Evolutionary conservation across 805 yeast species (phyloP).

Genomic region (Saturnispora halmiae): DNA sequence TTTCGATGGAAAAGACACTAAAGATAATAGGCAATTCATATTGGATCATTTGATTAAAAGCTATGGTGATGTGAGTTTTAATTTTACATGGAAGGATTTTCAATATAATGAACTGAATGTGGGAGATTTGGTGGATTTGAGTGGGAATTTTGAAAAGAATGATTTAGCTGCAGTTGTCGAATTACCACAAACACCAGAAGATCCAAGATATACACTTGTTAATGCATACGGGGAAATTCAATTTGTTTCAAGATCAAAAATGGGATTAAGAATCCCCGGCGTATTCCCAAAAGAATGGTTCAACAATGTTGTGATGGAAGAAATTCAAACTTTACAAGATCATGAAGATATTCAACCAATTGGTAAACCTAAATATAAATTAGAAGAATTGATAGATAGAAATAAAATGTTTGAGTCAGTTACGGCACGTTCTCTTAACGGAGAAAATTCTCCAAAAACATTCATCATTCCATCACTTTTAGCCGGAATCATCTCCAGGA

Average conservation of each 20-base stretch:
- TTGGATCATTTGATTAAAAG: slow-evolving; percentile 12
- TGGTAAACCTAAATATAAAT: slow-evolving; percentile 28
- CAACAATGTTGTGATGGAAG: slow-evolving; percentile 23
- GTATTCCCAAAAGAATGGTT: slow-evolving; percentile 37
- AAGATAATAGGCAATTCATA: slow-evolving; percentile 12
- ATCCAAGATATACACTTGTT: slow-evolving; percentile 49
- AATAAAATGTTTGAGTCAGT: slow-evolving; percentile 24
- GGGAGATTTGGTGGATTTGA: slow-evolving; percentile 58
- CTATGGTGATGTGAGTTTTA: slow-evolving; percentile 15
- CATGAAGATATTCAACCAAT: slow-evolving; percentile 18
- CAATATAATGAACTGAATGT: slow-evolving; percentile 29
- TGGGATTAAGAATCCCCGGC: slow-evolving; percentile 46
- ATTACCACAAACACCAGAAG: slow-evolving; percentile 40
- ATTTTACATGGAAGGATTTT: slow-evolving; percentile 17
- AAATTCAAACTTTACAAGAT: slow-evolving; percentile 16
- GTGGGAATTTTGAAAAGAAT: slow-evolving; percentile 32
- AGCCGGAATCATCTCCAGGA: slow-evolving; percentile 24
- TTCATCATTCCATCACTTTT: slow-evolving; percentile 27
- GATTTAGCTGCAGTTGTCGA: slow-evolving; percentile 47
- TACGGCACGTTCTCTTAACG: slow-evolving; percentile 17
- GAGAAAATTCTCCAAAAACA: slow-evolving; percentile 19
- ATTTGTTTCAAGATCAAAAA: slow-evolving; percentile 36
- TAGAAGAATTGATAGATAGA: slow-evolving; percentile 25
- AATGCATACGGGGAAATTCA: slow-evolving; percentile 48
- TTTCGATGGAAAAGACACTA: slow-evolving; percentile 17